Evolutionary conservation across 2,329 filamentous ascomycete species (phyloP).

Genomic region (Talaromyces atroroseus): DNA sequence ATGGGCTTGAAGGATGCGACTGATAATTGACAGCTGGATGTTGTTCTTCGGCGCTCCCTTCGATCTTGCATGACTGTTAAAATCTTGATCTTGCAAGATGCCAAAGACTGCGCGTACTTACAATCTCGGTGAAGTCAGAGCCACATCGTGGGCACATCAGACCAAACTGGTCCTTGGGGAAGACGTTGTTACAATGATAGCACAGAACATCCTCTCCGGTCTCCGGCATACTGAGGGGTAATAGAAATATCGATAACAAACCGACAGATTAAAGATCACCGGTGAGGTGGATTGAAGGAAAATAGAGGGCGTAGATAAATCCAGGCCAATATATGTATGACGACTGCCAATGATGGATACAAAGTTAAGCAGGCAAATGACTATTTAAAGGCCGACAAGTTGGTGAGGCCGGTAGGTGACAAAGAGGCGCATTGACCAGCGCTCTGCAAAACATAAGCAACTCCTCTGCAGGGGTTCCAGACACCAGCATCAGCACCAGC

Average conservation of each 20-base stretch:
- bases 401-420: not conserved
- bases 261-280: not conserved
- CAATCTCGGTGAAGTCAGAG: slow-evolving; percentile 79
- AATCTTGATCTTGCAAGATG: not conserved
- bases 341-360: not conserved
- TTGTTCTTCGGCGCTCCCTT: slow-evolving; percentile 27
- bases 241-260: not conserved
- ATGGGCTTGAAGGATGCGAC: slow-evolving; percentile 9
- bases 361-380: not conserved
- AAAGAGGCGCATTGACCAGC: slow-evolving; percentile 6
- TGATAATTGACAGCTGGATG: slow-evolving; percentile 20
- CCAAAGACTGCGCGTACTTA: slow-evolving; percentile 35
- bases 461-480: not conserved
- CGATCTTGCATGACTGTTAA: slow-evolving; percentile 21
- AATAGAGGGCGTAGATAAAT: not conserved
- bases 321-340: not conserved
- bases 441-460: not conserved
- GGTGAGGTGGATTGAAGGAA: not conserved
- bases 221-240: slow-evolving; percentile 28
- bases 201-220: slow-evolving; percentile 71
- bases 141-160: slow-evolving; percentile 72
- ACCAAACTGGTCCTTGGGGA: slow-evolving; percentile 66
- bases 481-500: not conserved
- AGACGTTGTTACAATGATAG: slow-evolving; percentile 74
- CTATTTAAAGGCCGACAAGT: slow-evolving; percentile 4